A percentile compares a stretch with the other conserved stretches of the same genome.
phyloP scores from a whole-genome alignment of 768 basidiomycete genomes.

The Tephrocybe sp. region DNA sequence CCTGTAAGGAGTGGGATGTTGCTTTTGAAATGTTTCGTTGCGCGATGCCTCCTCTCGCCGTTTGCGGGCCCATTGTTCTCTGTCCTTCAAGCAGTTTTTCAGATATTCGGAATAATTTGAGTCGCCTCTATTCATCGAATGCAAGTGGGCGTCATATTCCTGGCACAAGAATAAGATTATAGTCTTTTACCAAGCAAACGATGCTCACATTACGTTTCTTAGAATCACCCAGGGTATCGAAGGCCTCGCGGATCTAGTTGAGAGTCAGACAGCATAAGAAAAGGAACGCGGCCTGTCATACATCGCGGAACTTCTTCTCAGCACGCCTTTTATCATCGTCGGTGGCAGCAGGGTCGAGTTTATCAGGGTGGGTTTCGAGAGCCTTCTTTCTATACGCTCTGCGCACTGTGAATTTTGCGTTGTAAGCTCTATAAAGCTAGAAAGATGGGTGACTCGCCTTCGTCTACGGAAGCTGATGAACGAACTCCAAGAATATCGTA shows the following conservation, averaged over 20 bases:
- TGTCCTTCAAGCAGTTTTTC: conserved; percentile 43
- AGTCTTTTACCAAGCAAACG: not conserved
- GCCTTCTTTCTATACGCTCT: conserved; percentile 68
- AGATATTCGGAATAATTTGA: conserved; percentile 37
- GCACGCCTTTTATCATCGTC: conserved; percentile 53
- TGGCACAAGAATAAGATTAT: conserved; percentile 16
- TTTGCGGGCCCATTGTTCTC: conserved; percentile 54
- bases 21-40: conserved; percentile 17
- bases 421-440: not conserved
- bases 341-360: conserved; percentile 54
- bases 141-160: conserved; percentile 49
- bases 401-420: conserved; percentile 43
- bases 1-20: conserved; percentile 24
- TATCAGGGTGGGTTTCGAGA: conserved; percentile 75
- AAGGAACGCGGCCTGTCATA: conserved; percentile 26
- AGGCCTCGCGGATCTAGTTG: conserved; percentile 61
- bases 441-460: conserved; percentile 35
- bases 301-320: conserved; percentile 61
- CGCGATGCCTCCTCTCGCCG: conserved; percentile 40
- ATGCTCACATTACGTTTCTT: conserved; percentile 51
- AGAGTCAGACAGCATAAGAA: conserved; percentile 11
- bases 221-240: conserved; percentile 56
- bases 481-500: conserved; percentile 49
- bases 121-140: conserved; percentile 25
- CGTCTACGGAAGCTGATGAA: conserved; percentile 46